Evolutionary conservation across 805 yeast species (phyloP).

Genomic region (Saccharomycopsis guyanensis): DNA sequence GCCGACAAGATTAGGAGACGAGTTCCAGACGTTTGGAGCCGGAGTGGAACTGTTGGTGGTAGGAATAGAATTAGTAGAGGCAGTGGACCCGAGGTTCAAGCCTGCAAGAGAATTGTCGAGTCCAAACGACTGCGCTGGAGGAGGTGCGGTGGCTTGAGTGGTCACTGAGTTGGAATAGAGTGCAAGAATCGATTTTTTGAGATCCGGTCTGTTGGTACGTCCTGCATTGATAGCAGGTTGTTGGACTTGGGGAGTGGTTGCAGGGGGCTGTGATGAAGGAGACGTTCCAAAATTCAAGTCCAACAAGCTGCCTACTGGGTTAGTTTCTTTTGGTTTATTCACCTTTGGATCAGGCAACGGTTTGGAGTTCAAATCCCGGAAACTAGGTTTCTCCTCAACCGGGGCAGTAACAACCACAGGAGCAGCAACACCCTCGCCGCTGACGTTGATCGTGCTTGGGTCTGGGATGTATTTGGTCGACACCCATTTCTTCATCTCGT

Average conservation of each 20-base stretch:
- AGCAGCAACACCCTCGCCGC: slow-evolving; percentile 19
- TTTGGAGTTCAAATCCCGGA: slow-evolving; percentile 1
- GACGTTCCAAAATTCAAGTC: slow-evolving; percentile 21
- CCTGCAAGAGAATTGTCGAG: slow-evolving; percentile 16
- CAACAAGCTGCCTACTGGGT: slow-evolving; percentile 10
- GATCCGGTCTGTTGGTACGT: slow-evolving; percentile 53
- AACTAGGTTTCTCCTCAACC: not conserved
- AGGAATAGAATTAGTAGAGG: not conserved
- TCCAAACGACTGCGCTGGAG: slow-evolving; percentile 1
- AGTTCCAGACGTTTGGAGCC: slow-evolving; percentile 10
- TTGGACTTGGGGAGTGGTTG: slow-evolving; percentile 16
- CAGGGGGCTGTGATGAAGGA: slow-evolving; percentile 15
- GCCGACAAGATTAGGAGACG: not conserved
- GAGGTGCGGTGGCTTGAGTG: slow-evolving; percentile 14
- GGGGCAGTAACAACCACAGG: slow-evolving; percentile 8
- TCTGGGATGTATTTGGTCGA: slow-evolving; percentile 49
- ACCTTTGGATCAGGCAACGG: not conserved
- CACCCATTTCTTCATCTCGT: slow-evolving; percentile 86
- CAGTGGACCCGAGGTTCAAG: slow-evolving; percentile 8
- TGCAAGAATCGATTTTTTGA: slow-evolving; percentile 86
- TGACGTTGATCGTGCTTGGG: slow-evolving; percentile 31
- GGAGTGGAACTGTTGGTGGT: slow-evolving; percentile 4
- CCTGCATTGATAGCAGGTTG: slow-evolving; percentile 16
- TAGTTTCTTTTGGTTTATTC: not conserved
- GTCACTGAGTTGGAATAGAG: slow-evolving; percentile 60